Evolutionary conservation across 768 basidiomycete species (phyloP), one percentile per base, ranked within the genome.

Genomic region (Lanmaoa rubissima): DNA sequence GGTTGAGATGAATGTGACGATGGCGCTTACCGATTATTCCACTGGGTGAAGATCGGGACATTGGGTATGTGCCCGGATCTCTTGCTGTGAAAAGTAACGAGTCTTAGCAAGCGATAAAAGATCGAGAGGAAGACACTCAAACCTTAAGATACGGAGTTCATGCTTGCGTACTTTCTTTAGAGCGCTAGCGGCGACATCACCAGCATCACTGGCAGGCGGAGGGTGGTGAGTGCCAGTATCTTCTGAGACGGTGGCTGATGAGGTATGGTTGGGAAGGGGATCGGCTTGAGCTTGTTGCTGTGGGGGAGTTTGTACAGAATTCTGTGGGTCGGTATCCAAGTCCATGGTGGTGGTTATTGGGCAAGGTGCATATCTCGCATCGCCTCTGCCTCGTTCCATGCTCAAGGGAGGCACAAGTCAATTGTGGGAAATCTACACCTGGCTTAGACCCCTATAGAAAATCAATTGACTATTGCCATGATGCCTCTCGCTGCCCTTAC

Each of bases 11-110:
- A 21, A 36, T n/a, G 35, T 31, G 14, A 7, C n/a, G 32, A 32
- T 10, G 9, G 35, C 7, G 17, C 65, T 39, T 31, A 69, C 71
- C 67, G 69, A 0, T 0, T 46, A 0, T 44, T 8, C 65, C 66
- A 70, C 1, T 14, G 2, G 7, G 61, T 42, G n/a, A 73, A 71
- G 7, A 71, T 41, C 1, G 54, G 53, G 34, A 70, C 44, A 17
- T 52, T 48, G 2, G 66, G 69, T 21, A 72, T 71, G 36, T 55
- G 31, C 14, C 69, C 71, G 19, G 69, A 70, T 1, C 31, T 57
- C 49, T 53, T 58, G 26, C 69, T 71, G 46, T 12, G 10, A 36
- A 42, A 6, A 48, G 32, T 26, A 24, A 43, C 5, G 11, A 31
- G 17, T 0, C 26, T 58, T 24, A 14, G 21, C 2, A 8, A 35